Conservation (phyloP, 1,139 yeast genomes). For the Pichia sp. region DNA sequence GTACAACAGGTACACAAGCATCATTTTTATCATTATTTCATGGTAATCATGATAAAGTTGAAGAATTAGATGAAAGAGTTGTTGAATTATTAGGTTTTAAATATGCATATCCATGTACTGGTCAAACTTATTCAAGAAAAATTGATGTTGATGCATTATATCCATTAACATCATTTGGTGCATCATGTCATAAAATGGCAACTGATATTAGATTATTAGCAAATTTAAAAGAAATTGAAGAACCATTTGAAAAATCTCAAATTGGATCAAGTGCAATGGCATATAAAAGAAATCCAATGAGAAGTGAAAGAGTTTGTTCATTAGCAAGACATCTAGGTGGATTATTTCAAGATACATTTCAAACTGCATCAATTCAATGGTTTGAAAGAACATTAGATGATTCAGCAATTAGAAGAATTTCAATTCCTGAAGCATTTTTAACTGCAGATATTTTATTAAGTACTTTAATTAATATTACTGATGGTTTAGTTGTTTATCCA, state of each 20-base stretch:
- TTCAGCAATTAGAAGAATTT: constrained; percentile 95
- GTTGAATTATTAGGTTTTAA: constrained; percentile 91
- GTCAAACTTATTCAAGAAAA: constrained; percentile 97
- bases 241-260: constrained; percentile 96
- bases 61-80: constrained; percentile 82
- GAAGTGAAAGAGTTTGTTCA: constrained; percentile 98
- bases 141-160: constrained; percentile 91
- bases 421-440: constrained; percentile 92
- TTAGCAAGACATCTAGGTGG: constrained; percentile 93
- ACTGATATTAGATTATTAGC: constrained; percentile 95
- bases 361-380: constrained; percentile 98
- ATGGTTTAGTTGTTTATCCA: constrained; percentile 96
- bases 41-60: constrained; percentile 96
- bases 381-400: constrained; percentile 98
- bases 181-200: constrained; percentile 96
- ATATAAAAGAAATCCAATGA: constrained; percentile 99
- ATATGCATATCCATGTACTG: constrained; percentile 94
- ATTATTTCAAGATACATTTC: constrained; percentile 84
- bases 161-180: constrained; percentile 93
- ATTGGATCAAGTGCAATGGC: constrained; percentile 99
- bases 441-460: constrained; percentile 91
- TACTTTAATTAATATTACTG: constrained; percentile 84
- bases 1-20: constrained; percentile 99
- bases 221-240: constrained; percentile 94
- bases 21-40: constrained; percentile 92